phyloP scores from a whole-genome alignment of 768 basidiomycete species.

The Hortiboletus flavorubellus region DNA sequence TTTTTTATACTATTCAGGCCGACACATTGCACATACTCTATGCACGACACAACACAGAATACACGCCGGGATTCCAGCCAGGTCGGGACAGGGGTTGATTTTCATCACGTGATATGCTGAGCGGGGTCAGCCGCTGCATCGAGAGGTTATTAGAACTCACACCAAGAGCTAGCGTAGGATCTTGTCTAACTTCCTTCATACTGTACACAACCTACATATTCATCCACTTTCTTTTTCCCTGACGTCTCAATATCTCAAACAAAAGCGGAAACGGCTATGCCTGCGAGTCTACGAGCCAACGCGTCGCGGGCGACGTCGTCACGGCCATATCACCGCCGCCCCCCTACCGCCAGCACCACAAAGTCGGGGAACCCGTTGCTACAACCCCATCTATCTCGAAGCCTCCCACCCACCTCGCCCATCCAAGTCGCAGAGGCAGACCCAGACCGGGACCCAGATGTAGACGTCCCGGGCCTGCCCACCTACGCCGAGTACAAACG shows the following conservation, averaged over 20 bases:
- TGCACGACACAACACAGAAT: not conserved
- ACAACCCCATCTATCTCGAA: not conserved
- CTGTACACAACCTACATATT: slow-evolving; percentile 28
- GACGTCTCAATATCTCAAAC: not conserved
- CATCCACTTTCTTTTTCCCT: slow-evolving; percentile 6
- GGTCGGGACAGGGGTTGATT: slow-evolving; percentile 19
- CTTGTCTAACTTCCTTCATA: slow-evolving; percentile 15
- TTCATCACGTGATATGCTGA: slow-evolving; percentile 29
- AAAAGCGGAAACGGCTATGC: slow-evolving; percentile 16
- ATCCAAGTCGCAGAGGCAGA: not conserved
- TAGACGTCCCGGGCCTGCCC: slow-evolving; percentile 51
- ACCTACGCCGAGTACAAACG: slow-evolving; percentile 57
- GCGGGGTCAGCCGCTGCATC: slow-evolving; percentile 30
- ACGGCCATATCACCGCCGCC: slow-evolving; percentile 23
- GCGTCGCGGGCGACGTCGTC: slow-evolving; percentile 5
- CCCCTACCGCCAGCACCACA: slow-evolving; percentile 9
- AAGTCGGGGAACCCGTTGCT: not conserved
- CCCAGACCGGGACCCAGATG: not conserved
- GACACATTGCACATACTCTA: not conserved
- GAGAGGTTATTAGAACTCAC: slow-evolving; percentile 3
- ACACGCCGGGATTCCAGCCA: not conserved
- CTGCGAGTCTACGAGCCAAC: slow-evolving; percentile 16
- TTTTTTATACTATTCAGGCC: not conserved
- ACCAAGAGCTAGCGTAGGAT: slow-evolving; percentile 8
- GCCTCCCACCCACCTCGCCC: not conserved